These are phyloP conservation scores for Lichtheimia corymbifera DNA, from an alignment of 371 early-diverging fungal species.

Conservation along the genomic window DNA sequence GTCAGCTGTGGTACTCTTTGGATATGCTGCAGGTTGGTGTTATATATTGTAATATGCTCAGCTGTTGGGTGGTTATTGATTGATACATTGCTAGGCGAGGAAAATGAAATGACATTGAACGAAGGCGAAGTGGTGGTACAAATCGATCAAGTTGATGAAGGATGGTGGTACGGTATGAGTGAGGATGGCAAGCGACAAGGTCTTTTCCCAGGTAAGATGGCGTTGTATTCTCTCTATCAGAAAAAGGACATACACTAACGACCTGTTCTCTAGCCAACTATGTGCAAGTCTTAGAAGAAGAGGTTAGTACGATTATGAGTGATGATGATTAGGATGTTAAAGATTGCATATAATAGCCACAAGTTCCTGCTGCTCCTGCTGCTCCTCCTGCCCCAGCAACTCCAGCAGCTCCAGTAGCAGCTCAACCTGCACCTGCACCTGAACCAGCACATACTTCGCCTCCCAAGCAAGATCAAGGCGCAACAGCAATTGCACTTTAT, in stretches of 20 bases:
- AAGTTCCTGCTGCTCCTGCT: too few species aligned
- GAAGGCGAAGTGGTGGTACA: slow-evolving; percentile 81
- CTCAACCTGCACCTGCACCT: slow-evolving; percentile 13
- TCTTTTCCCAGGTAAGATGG: slow-evolving; percentile 73
- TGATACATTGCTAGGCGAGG: slow-evolving; percentile 50
- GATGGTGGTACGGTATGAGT: slow-evolving; percentile 90
- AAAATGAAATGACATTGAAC: slow-evolving; percentile 81
- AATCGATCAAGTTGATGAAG: slow-evolving; percentile 77
- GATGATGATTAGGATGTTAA: too few species aligned
- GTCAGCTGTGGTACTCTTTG: slow-evolving; percentile 71
- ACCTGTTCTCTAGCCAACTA: slow-evolving; percentile 57
- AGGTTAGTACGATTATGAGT: not conserved
- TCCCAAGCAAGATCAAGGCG: slow-evolving; percentile 26
- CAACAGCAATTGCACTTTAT: slow-evolving; percentile 71
- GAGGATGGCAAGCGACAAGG: slow-evolving; percentile 80
- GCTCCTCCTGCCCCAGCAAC: not conserved
- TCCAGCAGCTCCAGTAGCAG: slow-evolving; percentile 16
- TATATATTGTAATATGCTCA: too few species aligned
- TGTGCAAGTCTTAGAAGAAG: slow-evolving; percentile 65
- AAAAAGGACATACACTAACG: not conserved
- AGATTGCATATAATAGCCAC: not conserved
- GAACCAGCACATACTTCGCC: slow-evolving; percentile 20
- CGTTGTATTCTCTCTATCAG: not conserved
- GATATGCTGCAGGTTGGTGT: slow-evolving; percentile 65
- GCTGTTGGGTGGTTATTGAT: not conserved